Percentiles rank a stretch among this genome's conserved stretches.
These are phyloP conservation scores for Neofusicoccum umdonicola DNA, from an alignment of 2,329 filamentous ascomycete species.

Conservation along the genomic window DNA sequence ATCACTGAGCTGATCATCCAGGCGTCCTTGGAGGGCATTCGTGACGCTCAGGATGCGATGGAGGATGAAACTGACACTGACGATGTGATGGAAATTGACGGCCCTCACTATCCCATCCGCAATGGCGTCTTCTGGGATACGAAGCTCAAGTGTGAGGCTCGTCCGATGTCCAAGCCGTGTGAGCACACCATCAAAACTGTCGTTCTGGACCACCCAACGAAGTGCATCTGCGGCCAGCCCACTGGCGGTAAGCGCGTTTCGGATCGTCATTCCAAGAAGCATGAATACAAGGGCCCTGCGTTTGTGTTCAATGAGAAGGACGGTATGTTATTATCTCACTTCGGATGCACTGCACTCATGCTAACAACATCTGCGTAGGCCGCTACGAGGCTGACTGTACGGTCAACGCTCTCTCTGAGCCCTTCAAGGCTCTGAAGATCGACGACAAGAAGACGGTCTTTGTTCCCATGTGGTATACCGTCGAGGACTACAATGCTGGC, in stretches of 20 bases:
- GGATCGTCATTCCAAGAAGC: neutral
- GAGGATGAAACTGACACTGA: neutral
- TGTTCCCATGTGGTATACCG: neutral
- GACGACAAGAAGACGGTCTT: neutral
- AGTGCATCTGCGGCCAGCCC: conserved; percentile 4
- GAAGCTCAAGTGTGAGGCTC: neutral
- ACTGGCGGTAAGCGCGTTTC: neutral
- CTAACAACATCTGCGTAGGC: neutral
- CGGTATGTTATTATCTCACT: neutral
- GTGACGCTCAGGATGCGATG: neutral
- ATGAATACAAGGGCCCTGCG: neutral
- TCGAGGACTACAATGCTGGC: neutral
- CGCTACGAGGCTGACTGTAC: neutral
- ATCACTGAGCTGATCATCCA: too few relatives aligned
- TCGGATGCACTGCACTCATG: too few relatives aligned
- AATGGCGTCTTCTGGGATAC: neutral
- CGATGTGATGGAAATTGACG: neutral
- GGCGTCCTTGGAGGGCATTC: too few relatives aligned
- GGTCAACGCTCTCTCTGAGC: neutral
- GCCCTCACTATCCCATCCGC: neutral
- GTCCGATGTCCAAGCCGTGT: neutral
- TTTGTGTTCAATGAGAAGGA: neutral
- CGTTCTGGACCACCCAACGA: neutral
- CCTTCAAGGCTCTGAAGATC: neutral
- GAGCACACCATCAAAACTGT: neutral